Evolutionary conservation across 805 yeast genomes (phyloP), one percentile per base, ranked within the genome.

Genomic region (Candida sonorensis): DNA sequence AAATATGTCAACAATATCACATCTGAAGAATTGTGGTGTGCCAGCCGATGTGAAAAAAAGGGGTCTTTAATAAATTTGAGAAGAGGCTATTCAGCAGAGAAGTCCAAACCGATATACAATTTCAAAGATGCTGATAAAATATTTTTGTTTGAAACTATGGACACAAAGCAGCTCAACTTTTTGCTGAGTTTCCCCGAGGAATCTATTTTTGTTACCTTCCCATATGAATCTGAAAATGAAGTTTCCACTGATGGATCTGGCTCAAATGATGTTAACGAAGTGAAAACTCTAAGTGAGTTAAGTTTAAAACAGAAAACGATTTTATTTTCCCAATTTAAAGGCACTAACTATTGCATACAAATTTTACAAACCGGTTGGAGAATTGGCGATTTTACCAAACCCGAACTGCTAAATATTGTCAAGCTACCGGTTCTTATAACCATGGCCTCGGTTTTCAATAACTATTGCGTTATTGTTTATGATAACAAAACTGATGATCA

Each of bases 21-120:
- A 7, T 38, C 46, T 3, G 37, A 52, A 19, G 60, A 55, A 30
- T 27, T 57, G 4, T 57, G 62, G 62, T 40, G 48, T 22, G 30
- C 46, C n/a, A 53, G 56, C 1, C 46, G 56, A 11, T 30, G 39
- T 13, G 55, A 41, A 7, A 33, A 35, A 12, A 42, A 43, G 7
- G 51, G 53, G 7, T 34, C 57, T 7, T 24, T 57, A 12, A 31
- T 53, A 31, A 44, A 46, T 27, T 25, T 57, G 4, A 40, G 46
- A 15, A 34, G 31, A 11, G 61, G 61, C 2, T 40, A 39, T 15
- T 11, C 39, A 3, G 52, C 56, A 2, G 41, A 40, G 10, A 53
- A 48, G 28, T 38, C 41, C 1, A 26, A 29, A 7, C 41, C 42
- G 4, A 34, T 36, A 10, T 9, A 32, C 3, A 30, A 30, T 6